Conservation (phyloP, 2,329 filamentous ascomycete genomes). For the Pestalotiopsis sp. region DNA sequence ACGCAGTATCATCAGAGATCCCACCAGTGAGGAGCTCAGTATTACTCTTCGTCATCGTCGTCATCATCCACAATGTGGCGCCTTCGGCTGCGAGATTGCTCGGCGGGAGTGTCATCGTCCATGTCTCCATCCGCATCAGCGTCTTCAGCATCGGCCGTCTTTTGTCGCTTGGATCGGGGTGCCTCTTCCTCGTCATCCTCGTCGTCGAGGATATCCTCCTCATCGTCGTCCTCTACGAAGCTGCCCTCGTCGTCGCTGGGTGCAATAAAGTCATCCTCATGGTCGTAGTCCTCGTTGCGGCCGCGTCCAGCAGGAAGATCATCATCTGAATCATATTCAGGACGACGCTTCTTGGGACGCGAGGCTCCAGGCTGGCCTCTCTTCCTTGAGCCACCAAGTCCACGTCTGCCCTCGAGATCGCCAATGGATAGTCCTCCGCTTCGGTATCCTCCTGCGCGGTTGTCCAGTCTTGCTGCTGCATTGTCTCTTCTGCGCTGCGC, state of each 20-base stretch:
- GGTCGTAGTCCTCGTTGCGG: conserved; percentile 75
- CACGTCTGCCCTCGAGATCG: conserved; percentile 67
- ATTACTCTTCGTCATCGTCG: conserved; percentile 46
- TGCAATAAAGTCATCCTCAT: conserved; percentile 79
- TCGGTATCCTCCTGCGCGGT: conserved; percentile 53
- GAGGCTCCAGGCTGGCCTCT: conserved; percentile 51
- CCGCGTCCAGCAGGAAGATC: conserved; percentile 64
- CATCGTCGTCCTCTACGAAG: conserved; percentile 58
- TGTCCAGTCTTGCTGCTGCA: conserved; percentile 65
- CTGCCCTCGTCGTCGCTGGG: conserved; percentile 70
- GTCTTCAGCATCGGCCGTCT: conserved; percentile 49
- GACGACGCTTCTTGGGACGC: conserved; percentile 56
- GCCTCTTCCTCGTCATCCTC: conserved; percentile 50
- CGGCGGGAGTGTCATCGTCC: conserved; percentile 46
- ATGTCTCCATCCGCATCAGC: conserved; percentile 58
- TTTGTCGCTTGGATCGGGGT: conserved; percentile 52
- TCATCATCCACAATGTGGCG: conserved; percentile 65
- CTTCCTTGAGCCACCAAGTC: conserved; percentile 52
- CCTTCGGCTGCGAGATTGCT: conserved; percentile 48
- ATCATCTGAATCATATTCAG: conserved; percentile 78
- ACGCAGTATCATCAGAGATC: not conserved
- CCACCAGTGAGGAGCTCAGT: not conserved
- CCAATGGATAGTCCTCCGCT: conserved; percentile 66
- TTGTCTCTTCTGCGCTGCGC: conserved; percentile 69
- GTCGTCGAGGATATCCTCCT: conserved; percentile 61